phyloP scores from a whole-genome alignment of 2,329 filamentous ascomycete genomes.

The Neocucurbitaria cava region DNA sequence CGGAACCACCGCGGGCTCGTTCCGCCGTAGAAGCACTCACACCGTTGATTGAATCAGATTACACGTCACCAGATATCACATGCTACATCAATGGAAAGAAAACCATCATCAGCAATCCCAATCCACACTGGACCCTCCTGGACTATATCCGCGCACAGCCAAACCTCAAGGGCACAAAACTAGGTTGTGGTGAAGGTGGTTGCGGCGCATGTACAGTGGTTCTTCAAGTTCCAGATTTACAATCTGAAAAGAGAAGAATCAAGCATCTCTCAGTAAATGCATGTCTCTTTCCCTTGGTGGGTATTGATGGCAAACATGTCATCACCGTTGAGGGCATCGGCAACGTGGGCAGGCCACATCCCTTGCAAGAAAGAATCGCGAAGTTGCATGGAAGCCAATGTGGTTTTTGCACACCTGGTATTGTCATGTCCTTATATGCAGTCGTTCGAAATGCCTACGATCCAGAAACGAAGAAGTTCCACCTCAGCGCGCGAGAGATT shows the following conservation, averaged over 20 bases:
- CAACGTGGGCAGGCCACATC: slow-evolving; percentile 82
- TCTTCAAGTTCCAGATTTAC: slow-evolving; percentile 58
- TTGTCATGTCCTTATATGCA: slow-evolving; percentile 92
- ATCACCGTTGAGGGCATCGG: slow-evolving; percentile 96
- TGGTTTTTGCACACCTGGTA: slow-evolving; percentile 94
- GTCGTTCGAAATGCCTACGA: slow-evolving; percentile 73
- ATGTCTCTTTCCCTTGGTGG: slow-evolving; percentile 87
- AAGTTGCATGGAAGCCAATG: slow-evolving; percentile 91
- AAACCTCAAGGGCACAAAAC: slow-evolving; percentile 93
- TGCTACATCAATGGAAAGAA: slow-evolving; percentile 94
- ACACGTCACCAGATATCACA: slow-evolving; percentile 73
- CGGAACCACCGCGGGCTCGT: slow-evolving; percentile 30
- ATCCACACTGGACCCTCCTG: slow-evolving; percentile 87
- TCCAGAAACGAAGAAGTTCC: slow-evolving; percentile 42
- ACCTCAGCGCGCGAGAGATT: slow-evolving; percentile 44
- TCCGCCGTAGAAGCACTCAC: slow-evolving; percentile 56
- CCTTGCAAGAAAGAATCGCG: slow-evolving; percentile 87
- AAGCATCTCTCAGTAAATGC: slow-evolving; percentile 97
- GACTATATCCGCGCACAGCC: slow-evolving; percentile 83
- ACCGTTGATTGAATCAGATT: slow-evolving; percentile 75
- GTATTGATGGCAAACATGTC: slow-evolving; percentile 95
- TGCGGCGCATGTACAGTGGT: slow-evolving; percentile 94
- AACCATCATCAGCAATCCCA: slow-evolving; percentile 81
- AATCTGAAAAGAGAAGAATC: slow-evolving; percentile 79
- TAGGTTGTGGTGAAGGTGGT: slow-evolving; percentile 93